Evolutionary conservation across 352 stramenopile species (phyloP).

Genomic region (Globisporangium orthogonon): DNA sequence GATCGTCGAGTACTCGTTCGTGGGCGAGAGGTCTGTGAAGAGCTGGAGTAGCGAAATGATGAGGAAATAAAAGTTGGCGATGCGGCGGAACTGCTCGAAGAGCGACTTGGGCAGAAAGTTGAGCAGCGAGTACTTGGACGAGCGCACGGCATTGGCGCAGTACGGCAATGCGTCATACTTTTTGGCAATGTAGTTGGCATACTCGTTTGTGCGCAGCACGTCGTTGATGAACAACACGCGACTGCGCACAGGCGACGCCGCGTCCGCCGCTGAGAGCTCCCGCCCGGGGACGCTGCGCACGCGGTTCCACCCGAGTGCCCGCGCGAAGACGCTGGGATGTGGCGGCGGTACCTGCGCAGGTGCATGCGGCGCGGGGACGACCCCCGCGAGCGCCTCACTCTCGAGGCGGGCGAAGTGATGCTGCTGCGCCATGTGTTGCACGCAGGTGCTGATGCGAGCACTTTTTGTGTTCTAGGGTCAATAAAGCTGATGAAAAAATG

Average conservation of each 20-base stretch:
- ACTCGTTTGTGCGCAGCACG: constrained; percentile 47
- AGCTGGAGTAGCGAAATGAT: constrained; percentile 94
- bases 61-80: constrained; percentile 97
- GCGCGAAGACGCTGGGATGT: neutral
- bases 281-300: constrained; percentile 19
- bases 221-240: constrained; percentile 76
- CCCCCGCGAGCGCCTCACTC: constrained; percentile 12
- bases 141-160: constrained; percentile 60
- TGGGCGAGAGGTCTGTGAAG: constrained; percentile 81
- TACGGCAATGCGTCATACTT: constrained; percentile 29
- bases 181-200: constrained; percentile 46
- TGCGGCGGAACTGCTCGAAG: constrained; percentile 93
- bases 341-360: neutral
- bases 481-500: no score
- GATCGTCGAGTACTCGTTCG: constrained; percentile 86
- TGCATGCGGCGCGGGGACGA: neutral
- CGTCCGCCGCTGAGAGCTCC: constrained; percentile 11
- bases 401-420: constrained; percentile 16
- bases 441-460: no score
- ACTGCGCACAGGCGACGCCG: constrained; percentile 31
- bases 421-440: constrained; percentile 5
- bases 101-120: constrained; percentile 95
- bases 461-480: no score
- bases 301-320: constrained; percentile 23
- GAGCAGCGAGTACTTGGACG: constrained; percentile 92